phyloP scores from a whole-genome alignment of 2,329 filamentous ascomycete genomes.

The Cryphonectria parasitica region DNA sequence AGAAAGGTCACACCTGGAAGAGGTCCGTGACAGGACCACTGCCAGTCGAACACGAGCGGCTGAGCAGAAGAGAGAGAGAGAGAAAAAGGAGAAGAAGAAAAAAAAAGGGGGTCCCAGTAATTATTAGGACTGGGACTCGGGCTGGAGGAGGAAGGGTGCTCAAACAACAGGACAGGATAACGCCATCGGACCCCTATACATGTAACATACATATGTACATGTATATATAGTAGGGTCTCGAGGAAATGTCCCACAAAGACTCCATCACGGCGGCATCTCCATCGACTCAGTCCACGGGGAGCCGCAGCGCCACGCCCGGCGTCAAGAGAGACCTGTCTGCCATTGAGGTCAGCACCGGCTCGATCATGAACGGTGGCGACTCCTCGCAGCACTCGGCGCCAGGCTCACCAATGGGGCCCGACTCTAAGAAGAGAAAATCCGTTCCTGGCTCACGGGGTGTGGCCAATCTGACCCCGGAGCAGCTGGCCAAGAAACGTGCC shows the following conservation, averaged over 20 bases:
- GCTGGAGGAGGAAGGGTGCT: background rate
- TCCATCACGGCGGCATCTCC: slow-evolving; percentile 27
- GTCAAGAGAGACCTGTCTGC: slow-evolving; percentile 22
- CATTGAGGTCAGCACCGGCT: slow-evolving; percentile 13
- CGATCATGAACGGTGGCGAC: slow-evolving; percentile 7
- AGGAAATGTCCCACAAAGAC: slow-evolving; percentile 21
- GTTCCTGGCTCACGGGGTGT: slow-evolving; percentile 53
- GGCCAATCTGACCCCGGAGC: slow-evolving; percentile 72
- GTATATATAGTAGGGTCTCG: background rate
- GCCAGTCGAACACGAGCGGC: background rate
- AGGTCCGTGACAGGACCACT: background rate
- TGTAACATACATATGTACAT: background rate
- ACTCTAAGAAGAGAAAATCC: slow-evolving; percentile 50
- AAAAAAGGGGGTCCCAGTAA: slow-evolving; percentile 10
- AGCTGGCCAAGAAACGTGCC: slow-evolving; percentile 69
- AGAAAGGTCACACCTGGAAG: background rate
- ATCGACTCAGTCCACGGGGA: background rate
- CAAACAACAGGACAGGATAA: background rate
- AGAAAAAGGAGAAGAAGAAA: background rate
- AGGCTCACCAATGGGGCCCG: slow-evolving; percentile 19
- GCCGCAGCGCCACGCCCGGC: slow-evolving; percentile 10
- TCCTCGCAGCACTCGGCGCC: slow-evolving; percentile 19
- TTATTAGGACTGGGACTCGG: slow-evolving; percentile 25
- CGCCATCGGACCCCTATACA: background rate
- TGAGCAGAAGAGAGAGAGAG: background rate